Evolutionary conservation across 176 grass and related monocot species (phyloP), one percentile per base, ranked within the genome.

Genomic region (Thalia dealbata): DNA sequence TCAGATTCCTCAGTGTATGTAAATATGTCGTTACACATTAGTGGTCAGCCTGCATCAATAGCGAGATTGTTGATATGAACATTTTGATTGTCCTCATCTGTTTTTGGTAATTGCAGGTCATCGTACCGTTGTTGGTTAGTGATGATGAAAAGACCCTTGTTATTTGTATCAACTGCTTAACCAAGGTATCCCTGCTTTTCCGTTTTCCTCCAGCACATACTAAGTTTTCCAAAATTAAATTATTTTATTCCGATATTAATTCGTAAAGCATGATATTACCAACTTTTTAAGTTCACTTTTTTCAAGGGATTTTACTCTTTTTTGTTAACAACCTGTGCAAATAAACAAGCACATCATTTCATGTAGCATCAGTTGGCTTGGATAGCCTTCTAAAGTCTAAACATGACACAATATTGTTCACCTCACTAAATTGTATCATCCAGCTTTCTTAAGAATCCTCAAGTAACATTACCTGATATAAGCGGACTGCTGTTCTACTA

Each of bases 101-200:
- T 75, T 81, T 83, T 77, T 29, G 78, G 75, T 25, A 74, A 30
- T 63, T 84, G 64, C 90, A 99, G 95, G 87, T 93, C 54, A 71
- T 99, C 67, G 90, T 87, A 64, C 95, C 95, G 81, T 79, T 93
- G 71, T 82, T 99, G 76, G 90, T 99, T 76, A 82, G 74, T 85
- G 90, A 99, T 38, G 95, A 93, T 81, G 95, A 99, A 82, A 99
- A 91, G 88, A 93, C 86, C 51, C 90, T 99, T 67, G 90, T 99
- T 70, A 83, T 93, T 65, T 89, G 90, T 75, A 93, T 99, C 83
- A 99, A 91, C 81, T 99, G 83, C 86, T 91, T 99, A 80, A 99
- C 95, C 76, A 99, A 99, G 95, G 95, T 99, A 86, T 76, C 44
- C 12, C 75, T 29, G 41, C 52, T 11, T 50, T 19, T 6, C 15